These are phyloP conservation scores for Sclerotinia subarctica DNA, from an alignment of 2,329 filamentous ascomycete genomes.

Conservation along the genomic window DNA sequence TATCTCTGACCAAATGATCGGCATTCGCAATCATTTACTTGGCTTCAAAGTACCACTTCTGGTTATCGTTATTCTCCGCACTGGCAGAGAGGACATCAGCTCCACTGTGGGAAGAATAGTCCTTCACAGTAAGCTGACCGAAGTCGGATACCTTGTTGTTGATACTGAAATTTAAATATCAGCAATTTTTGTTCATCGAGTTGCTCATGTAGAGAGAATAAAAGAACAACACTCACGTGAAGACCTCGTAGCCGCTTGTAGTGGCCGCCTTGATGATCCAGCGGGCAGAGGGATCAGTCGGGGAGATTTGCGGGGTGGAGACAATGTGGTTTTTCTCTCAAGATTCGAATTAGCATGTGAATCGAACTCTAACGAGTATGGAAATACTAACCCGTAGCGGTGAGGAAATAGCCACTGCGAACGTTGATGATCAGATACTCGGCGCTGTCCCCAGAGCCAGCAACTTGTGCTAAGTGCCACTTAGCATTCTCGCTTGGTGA, in stretches of 20 bases:
- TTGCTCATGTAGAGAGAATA: not conserved
- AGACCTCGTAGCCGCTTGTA: not conserved
- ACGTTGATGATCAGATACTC: constrained; percentile 16
- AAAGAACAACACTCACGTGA: not conserved
- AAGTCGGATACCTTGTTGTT: not conserved
- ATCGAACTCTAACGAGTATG: not conserved
- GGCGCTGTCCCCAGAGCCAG: constrained; percentile 5
- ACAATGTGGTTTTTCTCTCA: not conserved
- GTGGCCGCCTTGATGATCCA: not conserved
- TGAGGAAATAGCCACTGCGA: constrained; percentile 6
- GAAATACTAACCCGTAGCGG: not conserved
- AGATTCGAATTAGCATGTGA: not conserved
- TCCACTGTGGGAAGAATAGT: not conserved
- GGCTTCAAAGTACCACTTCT: constrained; percentile 14
- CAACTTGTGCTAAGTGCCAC: constrained; percentile 2
- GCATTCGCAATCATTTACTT: not conserved
- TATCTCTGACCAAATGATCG: not conserved
- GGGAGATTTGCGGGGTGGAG: constrained; percentile 8
- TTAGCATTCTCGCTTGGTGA: not conserved
- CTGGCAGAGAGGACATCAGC: not conserved
- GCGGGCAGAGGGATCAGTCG: not conserved
- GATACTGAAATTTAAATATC: not conserved
- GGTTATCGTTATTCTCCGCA: not conserved
- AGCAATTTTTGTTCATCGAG: not conserved
- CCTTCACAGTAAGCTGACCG: constrained; percentile 10